Conservation (phyloP, 148 eudicot genomes). For the Rhododendron molle region DNA sequence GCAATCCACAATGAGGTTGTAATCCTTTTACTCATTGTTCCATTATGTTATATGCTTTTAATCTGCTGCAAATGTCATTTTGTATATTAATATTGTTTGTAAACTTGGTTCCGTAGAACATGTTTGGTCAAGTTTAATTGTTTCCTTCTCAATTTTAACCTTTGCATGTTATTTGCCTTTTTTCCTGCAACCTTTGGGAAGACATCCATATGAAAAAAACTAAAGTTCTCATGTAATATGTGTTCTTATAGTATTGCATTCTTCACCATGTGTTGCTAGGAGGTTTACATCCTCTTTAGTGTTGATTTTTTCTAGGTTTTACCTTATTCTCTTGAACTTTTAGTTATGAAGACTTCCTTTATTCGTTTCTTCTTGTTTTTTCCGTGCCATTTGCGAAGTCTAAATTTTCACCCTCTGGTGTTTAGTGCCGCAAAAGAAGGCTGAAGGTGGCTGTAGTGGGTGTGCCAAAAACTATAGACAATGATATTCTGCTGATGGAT, state of each 20-base stretch:
- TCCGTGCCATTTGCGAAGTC: not conserved
- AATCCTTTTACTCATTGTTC: not conserved
- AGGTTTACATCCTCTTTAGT: not conserved
- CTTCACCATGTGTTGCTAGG: not conserved
- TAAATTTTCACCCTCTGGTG: slow-evolving; percentile 10
- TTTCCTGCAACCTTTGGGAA: not conserved
- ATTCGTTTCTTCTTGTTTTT: not conserved
- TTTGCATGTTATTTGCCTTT: not conserved
- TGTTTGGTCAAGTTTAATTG: not conserved
- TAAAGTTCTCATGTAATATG: not conserved
- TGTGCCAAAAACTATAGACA: slow-evolving; percentile 97
- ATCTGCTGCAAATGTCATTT: not conserved
- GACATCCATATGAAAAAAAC: not conserved
- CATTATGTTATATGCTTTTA: not conserved
- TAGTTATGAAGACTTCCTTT: not conserved
- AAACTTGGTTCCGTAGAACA: not conserved
- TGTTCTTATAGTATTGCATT: not conserved
- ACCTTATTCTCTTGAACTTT: not conserved
- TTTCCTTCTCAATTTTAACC: not conserved
- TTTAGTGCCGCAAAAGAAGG: slow-evolving; percentile 78
- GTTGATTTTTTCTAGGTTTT: not conserved
- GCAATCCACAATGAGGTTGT: slow-evolving; percentile 91
- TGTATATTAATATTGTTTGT: not conserved
- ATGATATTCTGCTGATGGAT: slow-evolving; percentile 96
- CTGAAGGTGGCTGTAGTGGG: slow-evolving; percentile 90